These are phyloP conservation scores for Talaromyces piceae DNA, from an alignment of 2,329 filamentous ascomycete genomes.

Conservation along the genomic window DNA sequence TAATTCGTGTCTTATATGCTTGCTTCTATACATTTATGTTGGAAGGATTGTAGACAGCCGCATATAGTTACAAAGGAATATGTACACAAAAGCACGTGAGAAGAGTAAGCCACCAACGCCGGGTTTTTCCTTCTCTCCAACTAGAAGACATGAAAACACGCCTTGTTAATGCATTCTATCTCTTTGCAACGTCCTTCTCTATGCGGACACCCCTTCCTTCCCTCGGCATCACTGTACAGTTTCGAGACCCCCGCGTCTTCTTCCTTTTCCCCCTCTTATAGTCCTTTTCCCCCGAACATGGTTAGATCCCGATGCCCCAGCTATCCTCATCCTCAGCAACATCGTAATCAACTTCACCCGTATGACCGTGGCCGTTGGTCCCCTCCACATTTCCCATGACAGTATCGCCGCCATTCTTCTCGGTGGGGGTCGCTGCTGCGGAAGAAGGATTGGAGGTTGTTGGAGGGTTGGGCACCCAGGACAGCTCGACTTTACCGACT, in stretches of 20 bases:
- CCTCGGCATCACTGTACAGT: not conserved
- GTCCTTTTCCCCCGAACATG: not conserved
- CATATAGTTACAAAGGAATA: too few species aligned
- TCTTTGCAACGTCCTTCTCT: too few species aligned
- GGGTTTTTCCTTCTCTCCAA: too few species aligned
- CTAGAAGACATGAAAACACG: too few species aligned
- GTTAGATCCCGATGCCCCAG: conserved; percentile 11
- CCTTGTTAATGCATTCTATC: too few species aligned
- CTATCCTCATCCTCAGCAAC: conserved; percentile 36
- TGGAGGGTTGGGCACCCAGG: conserved; percentile 44
- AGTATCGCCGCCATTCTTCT: conserved; percentile 23
- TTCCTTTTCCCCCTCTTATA: not conserved
- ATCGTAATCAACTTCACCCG: conserved; percentile 43
- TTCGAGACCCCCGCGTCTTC: not conserved
- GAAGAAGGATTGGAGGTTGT: conserved; percentile 12
- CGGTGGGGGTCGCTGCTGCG: conserved; percentile 14
- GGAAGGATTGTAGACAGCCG: too few species aligned
- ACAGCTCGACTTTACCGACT: conserved; percentile 47
- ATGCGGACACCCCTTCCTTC: too few species aligned
- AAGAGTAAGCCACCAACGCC: too few species aligned
- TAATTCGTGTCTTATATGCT: too few species aligned
- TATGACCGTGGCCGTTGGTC: conserved; percentile 14
- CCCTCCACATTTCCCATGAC: conserved; percentile 23
- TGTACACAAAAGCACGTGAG: too few species aligned
- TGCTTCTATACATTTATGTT: too few species aligned